Evolutionary conservation across 176 grass and related monocot species (phyloP).

Genomic region (Miscanthus lutarioriparius): DNA sequence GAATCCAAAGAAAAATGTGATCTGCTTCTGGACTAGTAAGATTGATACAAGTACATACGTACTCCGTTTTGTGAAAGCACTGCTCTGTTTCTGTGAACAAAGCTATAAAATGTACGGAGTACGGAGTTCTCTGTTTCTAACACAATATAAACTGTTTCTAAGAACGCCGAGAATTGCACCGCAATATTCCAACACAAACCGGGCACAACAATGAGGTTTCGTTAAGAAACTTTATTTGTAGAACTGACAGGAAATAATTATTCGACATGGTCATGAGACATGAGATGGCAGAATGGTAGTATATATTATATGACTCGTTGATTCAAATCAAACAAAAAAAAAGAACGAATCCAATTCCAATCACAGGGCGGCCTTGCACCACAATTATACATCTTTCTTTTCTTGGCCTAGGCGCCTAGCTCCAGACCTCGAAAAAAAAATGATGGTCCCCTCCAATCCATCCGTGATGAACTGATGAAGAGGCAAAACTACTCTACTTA

Average conservation of each 20-base stretch:
- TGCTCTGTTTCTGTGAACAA: neutral
- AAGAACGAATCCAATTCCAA: slow-evolving; percentile 12
- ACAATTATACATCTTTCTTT: neutral
- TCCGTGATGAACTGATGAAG: neutral
- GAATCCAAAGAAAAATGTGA: neutral
- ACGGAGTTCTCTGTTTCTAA: neutral
- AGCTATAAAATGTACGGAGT: neutral
- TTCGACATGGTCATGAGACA: neutral
- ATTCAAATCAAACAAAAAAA: neutral
- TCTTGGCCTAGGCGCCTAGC: neutral
- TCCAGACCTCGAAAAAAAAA: slow-evolving; percentile 7
- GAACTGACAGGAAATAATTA: neutral
- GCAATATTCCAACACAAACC: neutral
- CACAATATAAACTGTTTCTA: too few relatives aligned
- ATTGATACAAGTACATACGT: neutral
- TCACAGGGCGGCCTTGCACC: neutral
- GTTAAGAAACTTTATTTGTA: neutral
- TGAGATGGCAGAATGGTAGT: neutral
- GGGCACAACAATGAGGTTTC: too few relatives aligned
- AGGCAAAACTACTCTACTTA: neutral
- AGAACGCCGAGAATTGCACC: neutral
- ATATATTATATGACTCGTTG: neutral
- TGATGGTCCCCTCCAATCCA: neutral
- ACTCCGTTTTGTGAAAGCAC: neutral
- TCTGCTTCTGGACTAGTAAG: neutral